A percentile compares a stretch with the other conserved stretches of the same genome.
Conservation (phyloP, 441 rosid species). For the Mallotus repandus region DNA sequence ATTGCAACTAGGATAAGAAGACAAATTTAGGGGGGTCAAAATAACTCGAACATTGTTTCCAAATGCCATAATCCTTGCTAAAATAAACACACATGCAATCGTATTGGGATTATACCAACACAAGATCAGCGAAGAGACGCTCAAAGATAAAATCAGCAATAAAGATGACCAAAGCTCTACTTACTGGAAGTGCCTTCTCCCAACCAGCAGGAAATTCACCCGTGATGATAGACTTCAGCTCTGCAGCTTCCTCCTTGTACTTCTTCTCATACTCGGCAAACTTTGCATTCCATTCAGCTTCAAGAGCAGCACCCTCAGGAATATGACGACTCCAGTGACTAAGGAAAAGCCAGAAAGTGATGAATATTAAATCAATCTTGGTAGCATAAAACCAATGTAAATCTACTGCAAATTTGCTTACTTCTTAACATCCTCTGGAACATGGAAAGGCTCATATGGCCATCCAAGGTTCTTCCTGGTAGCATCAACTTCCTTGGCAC, state of each 20-base stretch:
- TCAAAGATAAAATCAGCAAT: background rate
- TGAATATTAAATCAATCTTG: constrained; percentile 18
- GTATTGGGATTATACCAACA: too few relatives aligned
- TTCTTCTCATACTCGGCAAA: constrained; percentile 90
- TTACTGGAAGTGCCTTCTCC: constrained; percentile 98
- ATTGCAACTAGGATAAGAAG: background rate
- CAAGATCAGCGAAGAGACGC: too few relatives aligned
- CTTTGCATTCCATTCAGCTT: constrained; percentile 89
- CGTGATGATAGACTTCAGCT: constrained; percentile 68
- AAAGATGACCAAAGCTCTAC: constrained; percentile 35
- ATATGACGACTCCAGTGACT: constrained; percentile 98
- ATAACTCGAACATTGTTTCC: background rate
- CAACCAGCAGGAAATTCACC: constrained; percentile 94
- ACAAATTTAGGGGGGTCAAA: background rate
- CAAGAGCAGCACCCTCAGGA: constrained; percentile 69
- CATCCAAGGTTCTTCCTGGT: constrained; percentile 86
- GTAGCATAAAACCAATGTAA: constrained; percentile 12
- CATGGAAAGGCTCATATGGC: constrained; percentile 81
- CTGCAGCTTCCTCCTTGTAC: constrained; percentile 92
- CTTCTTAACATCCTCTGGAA: constrained; percentile 81
- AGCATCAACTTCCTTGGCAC: constrained; percentile 92
- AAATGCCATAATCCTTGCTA: background rate
- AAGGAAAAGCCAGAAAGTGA: constrained; percentile 23
- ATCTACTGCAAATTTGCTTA: constrained; percentile 22
- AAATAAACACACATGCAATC: background rate